phyloP scores from a whole-genome alignment of 495 filamentous ascomycete genomes.

The Lentithecium fluviatile region DNA sequence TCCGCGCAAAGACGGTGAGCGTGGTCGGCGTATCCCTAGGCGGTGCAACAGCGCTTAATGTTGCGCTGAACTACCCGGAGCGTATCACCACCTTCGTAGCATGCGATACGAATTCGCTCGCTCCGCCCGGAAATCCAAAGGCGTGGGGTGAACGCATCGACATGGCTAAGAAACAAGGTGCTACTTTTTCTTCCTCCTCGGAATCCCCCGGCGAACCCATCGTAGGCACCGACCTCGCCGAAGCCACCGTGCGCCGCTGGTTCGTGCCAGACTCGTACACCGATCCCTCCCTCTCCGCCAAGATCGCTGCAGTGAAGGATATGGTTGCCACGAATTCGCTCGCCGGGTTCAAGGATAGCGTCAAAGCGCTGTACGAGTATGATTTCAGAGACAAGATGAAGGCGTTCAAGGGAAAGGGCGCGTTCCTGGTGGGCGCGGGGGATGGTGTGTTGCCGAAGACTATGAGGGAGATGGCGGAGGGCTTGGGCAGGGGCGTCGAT shows the following conservation, averaged over 20 bases:
- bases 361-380: constrained; percentile 74
- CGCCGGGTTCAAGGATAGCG: constrained; percentile 65
- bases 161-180: constrained; percentile 60
- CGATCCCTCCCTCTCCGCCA: constrained; percentile 45
- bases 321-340: constrained; percentile 65
- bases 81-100: constrained; percentile 62
- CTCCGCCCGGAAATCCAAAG: constrained; percentile 65
- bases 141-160: constrained; percentile 76
- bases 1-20: constrained; percentile 37
- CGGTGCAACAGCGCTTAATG: constrained; percentile 70
- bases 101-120: constrained; percentile 73
- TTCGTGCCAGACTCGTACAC: constrained; percentile 65
- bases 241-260: constrained; percentile 69
- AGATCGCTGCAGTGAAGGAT: constrained; percentile 54
- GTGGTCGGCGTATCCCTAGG: constrained; percentile 75
- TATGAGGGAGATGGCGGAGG: constrained; percentile 68
- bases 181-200: constrained; percentile 37
- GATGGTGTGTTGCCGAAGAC: constrained; percentile 75
- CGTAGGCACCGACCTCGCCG: constrained; percentile 60
- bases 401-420: constrained; percentile 55
- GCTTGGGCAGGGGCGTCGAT: constrained; percentile 55
- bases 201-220: constrained; percentile 50
- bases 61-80: constrained; percentile 63
- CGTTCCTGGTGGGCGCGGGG: constrained; percentile 67
- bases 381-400: constrained; percentile 66